phyloP scores from a whole-genome alignment of 2,329 filamentous ascomycete genomes.

The Exophiala bonariae region DNA sequence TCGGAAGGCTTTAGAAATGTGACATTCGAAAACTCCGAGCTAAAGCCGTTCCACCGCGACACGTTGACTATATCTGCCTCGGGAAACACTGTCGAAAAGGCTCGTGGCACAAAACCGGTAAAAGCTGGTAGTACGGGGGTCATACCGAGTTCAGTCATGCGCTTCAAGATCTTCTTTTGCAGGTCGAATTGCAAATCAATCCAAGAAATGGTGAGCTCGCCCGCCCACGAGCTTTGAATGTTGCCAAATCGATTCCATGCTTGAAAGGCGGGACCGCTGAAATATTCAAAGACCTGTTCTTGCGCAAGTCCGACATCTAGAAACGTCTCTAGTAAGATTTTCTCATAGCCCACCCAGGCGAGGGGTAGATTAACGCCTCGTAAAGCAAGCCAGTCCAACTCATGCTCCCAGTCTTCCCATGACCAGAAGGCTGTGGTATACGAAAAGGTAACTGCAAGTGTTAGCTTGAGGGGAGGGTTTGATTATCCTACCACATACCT shows the following conservation, averaged over 20 bases:
- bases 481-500: conserved; percentile 17
- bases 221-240: conserved; percentile 53
- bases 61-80: conserved; percentile 46
- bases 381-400: conserved; percentile 55
- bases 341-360: conserved; percentile 54
- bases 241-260: conserved; percentile 58
- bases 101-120: conserved; percentile 50
- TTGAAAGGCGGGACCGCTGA: conserved; percentile 54
- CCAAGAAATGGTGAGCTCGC: conserved; percentile 46
- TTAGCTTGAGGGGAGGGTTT: not conserved
- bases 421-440: conserved; percentile 53
- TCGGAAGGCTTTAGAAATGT: conserved; percentile 52
- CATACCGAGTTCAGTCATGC: conserved; percentile 56
- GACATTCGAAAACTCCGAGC: conserved; percentile 44
- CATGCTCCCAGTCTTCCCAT: conserved; percentile 56
- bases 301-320: conserved; percentile 46
- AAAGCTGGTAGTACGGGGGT: conserved; percentile 54
- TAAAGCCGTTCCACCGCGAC: conserved; percentile 46
- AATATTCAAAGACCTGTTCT: conserved; percentile 46
- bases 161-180: conserved; percentile 49
- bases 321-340: conserved; percentile 51
- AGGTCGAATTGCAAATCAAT: conserved; percentile 50
- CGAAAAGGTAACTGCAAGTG: conserved; percentile 48
- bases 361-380: conserved; percentile 54
- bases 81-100: conserved; percentile 43